phyloP scores from a whole-genome alignment of 768 basidiomycete species.

The Mycena epipterygia region DNA sequence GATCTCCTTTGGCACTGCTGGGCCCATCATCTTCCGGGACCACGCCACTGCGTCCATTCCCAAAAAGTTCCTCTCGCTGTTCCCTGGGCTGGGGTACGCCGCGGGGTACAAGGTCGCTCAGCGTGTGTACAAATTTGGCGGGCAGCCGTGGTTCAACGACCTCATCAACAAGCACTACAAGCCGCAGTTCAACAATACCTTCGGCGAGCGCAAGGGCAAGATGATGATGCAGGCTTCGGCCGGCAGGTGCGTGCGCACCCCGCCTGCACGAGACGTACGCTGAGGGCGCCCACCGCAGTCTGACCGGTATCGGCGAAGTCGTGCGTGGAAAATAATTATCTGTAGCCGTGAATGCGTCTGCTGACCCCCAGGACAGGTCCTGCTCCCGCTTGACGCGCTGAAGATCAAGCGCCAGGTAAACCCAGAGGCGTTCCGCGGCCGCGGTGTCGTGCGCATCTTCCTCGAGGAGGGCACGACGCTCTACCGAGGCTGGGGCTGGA shows the following conservation, averaged over 20 bases:
- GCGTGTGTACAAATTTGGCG: slow-evolving; percentile 97
- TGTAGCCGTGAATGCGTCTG: neutral
- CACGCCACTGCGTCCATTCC: slow-evolving; percentile 76
- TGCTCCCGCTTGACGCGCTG: slow-evolving; percentile 96
- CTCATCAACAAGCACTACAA: slow-evolving; percentile 87
- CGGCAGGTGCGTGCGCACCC: slow-evolving; percentile 74
- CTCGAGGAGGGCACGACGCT: slow-evolving; percentile 92
- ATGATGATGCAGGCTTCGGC: slow-evolving; percentile 96
- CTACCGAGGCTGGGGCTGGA: slow-evolving; percentile 99
- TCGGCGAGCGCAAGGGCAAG: slow-evolving; percentile 96
- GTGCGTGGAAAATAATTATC: slow-evolving; percentile 56
- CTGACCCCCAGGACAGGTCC: slow-evolving; percentile 61
- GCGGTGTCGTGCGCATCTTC: slow-evolving; percentile 91
- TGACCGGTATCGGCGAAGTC: slow-evolving; percentile 95
- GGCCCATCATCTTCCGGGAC: slow-evolving; percentile 90
- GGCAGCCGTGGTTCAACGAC: slow-evolving; percentile 98
- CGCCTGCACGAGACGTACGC: neutral
- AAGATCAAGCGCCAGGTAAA: slow-evolving; percentile 99
- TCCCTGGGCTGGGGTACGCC: slow-evolving; percentile 97
- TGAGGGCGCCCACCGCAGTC: slow-evolving; percentile 51
- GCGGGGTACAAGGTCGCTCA: slow-evolving; percentile 98
- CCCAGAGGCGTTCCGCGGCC: slow-evolving; percentile 97
- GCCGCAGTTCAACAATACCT: slow-evolving; percentile 81
- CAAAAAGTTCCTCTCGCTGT: slow-evolving; percentile 88
- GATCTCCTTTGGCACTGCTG: slow-evolving; percentile 75